Percentiles rank a stretch among this genome's conserved stretches.
Evolutionary conservation across 345 rosid genomes (phyloP).

Genomic region (Melaleuca quinquenervia): DNA sequence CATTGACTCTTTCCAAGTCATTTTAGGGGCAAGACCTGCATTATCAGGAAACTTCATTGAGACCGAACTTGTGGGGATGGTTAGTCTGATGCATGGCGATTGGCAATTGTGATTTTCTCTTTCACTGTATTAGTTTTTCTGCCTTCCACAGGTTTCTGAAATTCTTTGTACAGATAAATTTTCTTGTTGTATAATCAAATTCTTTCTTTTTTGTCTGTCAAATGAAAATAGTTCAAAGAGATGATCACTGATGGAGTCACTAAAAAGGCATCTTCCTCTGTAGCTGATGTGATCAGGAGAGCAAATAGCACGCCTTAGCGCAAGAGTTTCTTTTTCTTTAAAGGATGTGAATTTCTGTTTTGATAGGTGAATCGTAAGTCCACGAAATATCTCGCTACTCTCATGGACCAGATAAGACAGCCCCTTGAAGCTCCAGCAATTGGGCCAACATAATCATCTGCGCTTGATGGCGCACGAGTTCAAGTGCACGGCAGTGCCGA

Average conservation of each 20-base stretch:
- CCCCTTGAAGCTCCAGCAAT: background rate
- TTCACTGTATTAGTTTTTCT: background rate
- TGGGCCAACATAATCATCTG: background rate
- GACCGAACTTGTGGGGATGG: background rate
- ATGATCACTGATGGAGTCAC: background rate
- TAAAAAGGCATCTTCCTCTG: background rate
- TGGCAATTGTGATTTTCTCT: background rate
- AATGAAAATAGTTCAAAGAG: background rate
- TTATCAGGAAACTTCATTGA: background rate
- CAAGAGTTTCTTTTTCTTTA: background rate
- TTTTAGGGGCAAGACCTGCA: background rate
- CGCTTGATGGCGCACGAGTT: background rate
- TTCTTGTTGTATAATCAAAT: background rate
- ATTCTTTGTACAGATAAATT: background rate
- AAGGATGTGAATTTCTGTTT: background rate
- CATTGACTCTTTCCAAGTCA: background rate
- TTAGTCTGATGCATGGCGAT: background rate
- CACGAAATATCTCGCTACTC: background rate
- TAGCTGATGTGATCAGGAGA: background rate
- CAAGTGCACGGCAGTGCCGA: too few species aligned
- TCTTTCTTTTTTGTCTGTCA: background rate
- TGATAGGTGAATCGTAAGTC: background rate
- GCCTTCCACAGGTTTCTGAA: background rate
- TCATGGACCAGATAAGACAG: background rate
- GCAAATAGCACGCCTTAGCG: background rate